These are phyloP conservation scores for Phylloporus arenicola DNA, from an alignment of 768 basidiomycete genomes.

Conservation along the genomic window DNA sequence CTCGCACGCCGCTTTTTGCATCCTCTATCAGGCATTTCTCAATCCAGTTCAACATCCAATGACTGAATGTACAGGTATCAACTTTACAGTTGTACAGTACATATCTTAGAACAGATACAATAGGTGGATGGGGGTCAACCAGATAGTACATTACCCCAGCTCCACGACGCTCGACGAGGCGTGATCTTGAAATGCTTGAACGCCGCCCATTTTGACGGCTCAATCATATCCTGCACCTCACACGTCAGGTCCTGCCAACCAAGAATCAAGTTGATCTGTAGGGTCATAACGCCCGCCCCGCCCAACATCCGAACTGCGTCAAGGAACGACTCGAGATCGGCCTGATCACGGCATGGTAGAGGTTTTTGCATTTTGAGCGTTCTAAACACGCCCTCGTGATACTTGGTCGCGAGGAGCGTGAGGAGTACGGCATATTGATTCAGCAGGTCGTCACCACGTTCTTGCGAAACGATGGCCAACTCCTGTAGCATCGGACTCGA, in stretches of 20 bases:
- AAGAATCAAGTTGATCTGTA: slow-evolving; percentile 16
- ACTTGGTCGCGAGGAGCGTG: slow-evolving; percentile 20
- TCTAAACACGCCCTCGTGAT: slow-evolving; percentile 14
- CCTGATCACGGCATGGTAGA: slow-evolving; percentile 13
- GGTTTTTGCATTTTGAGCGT: slow-evolving; percentile 16
- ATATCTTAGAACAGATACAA: not conserved
- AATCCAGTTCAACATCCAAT: too few relatives aligned
- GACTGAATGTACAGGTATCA: not conserved
- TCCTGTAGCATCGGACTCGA: slow-evolving; percentile 17
- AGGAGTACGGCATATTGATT: slow-evolving; percentile 16
- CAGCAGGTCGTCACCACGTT: slow-evolving; percentile 7
- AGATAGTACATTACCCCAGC: slow-evolving; percentile 12
- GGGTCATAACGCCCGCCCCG: slow-evolving; percentile 9
- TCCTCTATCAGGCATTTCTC: too few relatives aligned
- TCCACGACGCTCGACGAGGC: slow-evolving; percentile 9
- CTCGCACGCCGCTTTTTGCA: too few relatives aligned
- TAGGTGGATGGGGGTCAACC: not conserved
- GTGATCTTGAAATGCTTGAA: slow-evolving; percentile 13
- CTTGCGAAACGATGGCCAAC: slow-evolving; percentile 16
- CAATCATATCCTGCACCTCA: slow-evolving; percentile 20
- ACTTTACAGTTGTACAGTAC: not conserved
- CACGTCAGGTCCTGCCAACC: slow-evolving; percentile 11
- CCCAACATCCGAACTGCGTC: slow-evolving; percentile 12
- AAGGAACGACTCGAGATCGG: slow-evolving; percentile 13
- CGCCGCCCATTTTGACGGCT: slow-evolving; percentile 15